Evolutionary conservation across 257 asterid genomes (phyloP), one percentile per base, ranked within the genome.

Genomic region (Fraxinus anomala): DNA sequence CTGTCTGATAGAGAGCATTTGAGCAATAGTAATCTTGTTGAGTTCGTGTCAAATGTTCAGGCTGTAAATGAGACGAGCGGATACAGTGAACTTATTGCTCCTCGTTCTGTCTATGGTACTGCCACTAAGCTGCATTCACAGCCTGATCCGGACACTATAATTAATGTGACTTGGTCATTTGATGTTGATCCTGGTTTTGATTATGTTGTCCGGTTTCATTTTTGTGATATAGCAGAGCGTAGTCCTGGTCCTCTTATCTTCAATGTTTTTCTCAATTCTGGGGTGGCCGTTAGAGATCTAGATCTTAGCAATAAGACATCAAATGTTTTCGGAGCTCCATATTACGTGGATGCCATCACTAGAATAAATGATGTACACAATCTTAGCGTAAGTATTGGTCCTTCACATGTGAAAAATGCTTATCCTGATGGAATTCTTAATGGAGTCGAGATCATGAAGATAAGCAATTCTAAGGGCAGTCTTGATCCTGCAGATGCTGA

Each of bases 381-480:
- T 54, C 74, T 92, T 86, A 80, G 33, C 10, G 74, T 92, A n/a
- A 92, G 96, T 80, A 83, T 94, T 23, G 98, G 98, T 30, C 94
- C 92, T 0, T 85, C 94, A n/a, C 33, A 65, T 0, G 17, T 12
- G 36, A 59, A 47, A 70, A 86, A 89, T 80, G 75, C 59, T 59
- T 83, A 78, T 61, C 91, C 91, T 0, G 87, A 88, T 54, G 97
- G 95, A 65, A 40, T 90, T 47, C 85, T 94, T 17, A 94, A 87
- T 42, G 98, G 98, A 16, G 81, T 94, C 78, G 98, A 92, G 85
- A 81, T 94, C 59, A 83, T 92, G 92, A 94, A 92, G 82, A 80
- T 92, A 80, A 88, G 88, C 84, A 83, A 87, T 76, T 88, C 96
- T 1, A 54, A 37, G 80, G 92, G 86, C 14, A 94, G 96, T 75